Evolutionary conservation across 2,329 filamentous ascomycete genomes (phyloP).

Genomic region (Diatrype stigma): DNA sequence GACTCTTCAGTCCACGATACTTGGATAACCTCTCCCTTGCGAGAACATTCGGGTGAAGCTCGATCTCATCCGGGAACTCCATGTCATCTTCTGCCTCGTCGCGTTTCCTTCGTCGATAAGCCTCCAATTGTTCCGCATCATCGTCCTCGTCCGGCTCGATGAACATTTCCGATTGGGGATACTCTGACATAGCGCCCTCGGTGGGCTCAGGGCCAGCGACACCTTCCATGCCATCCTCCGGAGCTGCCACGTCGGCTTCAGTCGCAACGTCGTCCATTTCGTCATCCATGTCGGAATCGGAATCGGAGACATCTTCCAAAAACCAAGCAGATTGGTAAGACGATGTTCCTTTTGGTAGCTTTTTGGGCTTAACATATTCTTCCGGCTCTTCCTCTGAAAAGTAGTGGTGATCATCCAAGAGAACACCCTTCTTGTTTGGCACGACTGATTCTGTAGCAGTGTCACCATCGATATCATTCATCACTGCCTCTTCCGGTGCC

Average conservation of each 20-base stretch:
- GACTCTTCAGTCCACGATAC: constrained; percentile 88
- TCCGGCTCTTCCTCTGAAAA: constrained; percentile 82
- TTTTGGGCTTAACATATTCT: constrained; percentile 61
- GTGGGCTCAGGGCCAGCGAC: constrained; percentile 63
- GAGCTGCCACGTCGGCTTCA: constrained; percentile 52
- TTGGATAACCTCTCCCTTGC: constrained; percentile 80
- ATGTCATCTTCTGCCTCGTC: constrained; percentile 84
- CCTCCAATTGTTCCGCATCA: constrained; percentile 70
- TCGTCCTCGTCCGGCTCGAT: constrained; percentile 79
- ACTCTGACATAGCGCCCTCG: constrained; percentile 79
- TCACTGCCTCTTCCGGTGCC: constrained; percentile 79
- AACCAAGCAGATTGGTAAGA: constrained; percentile 95
- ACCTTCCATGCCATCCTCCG: constrained; percentile 80
- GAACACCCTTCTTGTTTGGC: constrained; percentile 72
- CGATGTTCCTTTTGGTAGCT: constrained; percentile 85
- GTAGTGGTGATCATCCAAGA: constrained; percentile 96
- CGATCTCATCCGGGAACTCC: constrained; percentile 96
- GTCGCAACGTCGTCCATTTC: constrained; percentile 41
- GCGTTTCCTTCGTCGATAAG: constrained; percentile 73
- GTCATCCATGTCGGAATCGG: constrained; percentile 69
- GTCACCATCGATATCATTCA: constrained; percentile 49
- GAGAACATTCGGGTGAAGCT: constrained; percentile 80
- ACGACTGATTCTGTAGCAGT: constrained; percentile 44
- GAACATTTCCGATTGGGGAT: constrained; percentile 91
- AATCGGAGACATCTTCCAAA: constrained; percentile 71